phyloP scores from a whole-genome alignment of 2,329 filamentous ascomycete genomes.

The Eutypa lata region DNA sequence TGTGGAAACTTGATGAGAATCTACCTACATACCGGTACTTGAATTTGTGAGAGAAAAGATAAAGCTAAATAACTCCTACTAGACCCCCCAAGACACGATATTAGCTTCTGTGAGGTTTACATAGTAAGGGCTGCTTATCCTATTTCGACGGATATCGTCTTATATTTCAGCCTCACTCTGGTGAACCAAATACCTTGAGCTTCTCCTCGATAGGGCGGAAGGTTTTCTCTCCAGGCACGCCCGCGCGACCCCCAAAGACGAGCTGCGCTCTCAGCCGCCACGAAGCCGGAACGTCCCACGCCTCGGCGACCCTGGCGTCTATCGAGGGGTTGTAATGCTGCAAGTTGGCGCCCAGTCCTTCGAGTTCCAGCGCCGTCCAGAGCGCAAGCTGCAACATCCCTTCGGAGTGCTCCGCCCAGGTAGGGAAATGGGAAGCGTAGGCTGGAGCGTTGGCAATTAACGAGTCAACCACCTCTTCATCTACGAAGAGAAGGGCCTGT shows the following conservation, averaged over 20 bases:
- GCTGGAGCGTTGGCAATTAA: conserved; percentile 66
- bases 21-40: no score
- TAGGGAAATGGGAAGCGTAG: conserved; percentile 77
- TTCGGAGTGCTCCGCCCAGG: conserved; percentile 72
- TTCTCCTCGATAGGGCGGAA: conserved; percentile 64
- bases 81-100: no score
- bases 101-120: no score
- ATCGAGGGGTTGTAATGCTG: conserved; percentile 93
- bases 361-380: conserved; percentile 82
- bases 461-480: conserved; percentile 62
- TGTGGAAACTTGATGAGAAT: no score
- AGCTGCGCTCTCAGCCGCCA: conserved; percentile 83
- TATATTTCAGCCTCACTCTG: no score
- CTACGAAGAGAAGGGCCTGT: conserved; percentile 81
- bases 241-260: conserved; percentile 68
- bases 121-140: no score
- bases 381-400: conserved; percentile 80
- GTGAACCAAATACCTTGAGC: conserved; percentile 50
- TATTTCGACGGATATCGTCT: no score
- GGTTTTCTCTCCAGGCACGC: conserved; percentile 59
- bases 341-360: conserved; percentile 83
- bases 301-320: conserved; percentile 64
- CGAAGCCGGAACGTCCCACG: conserved; percentile 67
- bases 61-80: no score
- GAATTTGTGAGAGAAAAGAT: no score